These are phyloP conservation scores for Chaetomium fimeti DNA, from an alignment of 495 filamentous ascomycete genomes.

Conservation along the genomic window DNA sequence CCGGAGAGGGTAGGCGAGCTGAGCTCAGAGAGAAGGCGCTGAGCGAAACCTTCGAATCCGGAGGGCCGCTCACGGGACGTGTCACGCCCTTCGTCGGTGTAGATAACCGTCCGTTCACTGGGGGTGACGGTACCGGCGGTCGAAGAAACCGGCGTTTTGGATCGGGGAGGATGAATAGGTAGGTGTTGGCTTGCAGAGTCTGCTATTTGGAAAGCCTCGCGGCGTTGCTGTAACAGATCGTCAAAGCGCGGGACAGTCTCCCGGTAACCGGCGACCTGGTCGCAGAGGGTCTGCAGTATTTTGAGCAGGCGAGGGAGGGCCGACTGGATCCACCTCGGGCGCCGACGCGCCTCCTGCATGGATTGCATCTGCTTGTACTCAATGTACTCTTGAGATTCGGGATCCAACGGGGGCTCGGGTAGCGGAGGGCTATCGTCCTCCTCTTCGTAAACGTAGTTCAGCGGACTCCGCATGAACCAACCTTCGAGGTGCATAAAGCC, in stretches of 20 bases:
- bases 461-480: slow-evolving; percentile 81
- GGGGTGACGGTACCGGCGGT: not conserved
- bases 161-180: slow-evolving; percentile 22
- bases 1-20: slow-evolving; percentile 50
- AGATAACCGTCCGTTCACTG: slow-evolving; percentile 21
- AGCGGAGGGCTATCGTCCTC: slow-evolving; percentile 37
- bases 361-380: slow-evolving; percentile 48
- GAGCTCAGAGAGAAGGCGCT: slow-evolving; percentile 56
- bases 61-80: slow-evolving; percentile 48
- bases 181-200: slow-evolving; percentile 38
- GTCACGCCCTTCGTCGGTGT: slow-evolving; percentile 38
- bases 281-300: slow-evolving; percentile 57
- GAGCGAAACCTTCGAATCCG: slow-evolving; percentile 54
- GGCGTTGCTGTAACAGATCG: slow-evolving; percentile 69
- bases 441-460: slow-evolving; percentile 55
- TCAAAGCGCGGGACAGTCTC: slow-evolving; percentile 73
- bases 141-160: slow-evolving; percentile 24
- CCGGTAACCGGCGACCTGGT: slow-evolving; percentile 64
- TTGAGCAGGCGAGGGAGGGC: slow-evolving; percentile 50
- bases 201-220: slow-evolving; percentile 62
- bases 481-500: slow-evolving; percentile 78
- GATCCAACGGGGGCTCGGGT: slow-evolving; percentile 35
- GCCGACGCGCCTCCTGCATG: slow-evolving; percentile 50
- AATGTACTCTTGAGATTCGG: slow-evolving; percentile 38
- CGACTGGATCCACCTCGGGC: slow-evolving; percentile 49